Conservation (phyloP, 257 asterid genomes). For the Forsythia suspensa region DNA sequence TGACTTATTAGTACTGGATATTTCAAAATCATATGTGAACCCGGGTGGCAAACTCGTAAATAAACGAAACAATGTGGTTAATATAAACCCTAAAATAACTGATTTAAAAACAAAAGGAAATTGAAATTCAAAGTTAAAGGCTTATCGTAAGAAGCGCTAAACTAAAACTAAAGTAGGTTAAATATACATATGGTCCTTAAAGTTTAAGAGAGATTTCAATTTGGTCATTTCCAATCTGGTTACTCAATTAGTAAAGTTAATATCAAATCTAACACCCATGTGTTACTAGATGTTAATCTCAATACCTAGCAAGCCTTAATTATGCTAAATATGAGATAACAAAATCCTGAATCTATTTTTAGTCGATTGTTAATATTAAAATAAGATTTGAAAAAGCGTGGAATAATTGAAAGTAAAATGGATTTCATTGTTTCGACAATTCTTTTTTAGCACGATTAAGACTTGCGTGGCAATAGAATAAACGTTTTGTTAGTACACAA, state of each 20-base stretch:
- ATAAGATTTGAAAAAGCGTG: no score
- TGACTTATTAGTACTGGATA: not conserved
- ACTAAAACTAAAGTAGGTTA: not conserved
- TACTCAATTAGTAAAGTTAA: no score
- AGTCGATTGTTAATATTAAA: not conserved
- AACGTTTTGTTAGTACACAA: no score
- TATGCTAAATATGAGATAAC: no score
- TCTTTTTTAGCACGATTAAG: not conserved
- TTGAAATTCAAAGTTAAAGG: not conserved
- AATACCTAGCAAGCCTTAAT: not conserved
- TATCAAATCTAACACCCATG: no score
- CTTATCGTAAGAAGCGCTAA: conserved; percentile 5
- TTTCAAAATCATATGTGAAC: not conserved
- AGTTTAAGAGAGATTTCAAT: not conserved
- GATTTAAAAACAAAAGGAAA: not conserved
- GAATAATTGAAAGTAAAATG: no score
- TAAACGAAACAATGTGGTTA: not conserved
- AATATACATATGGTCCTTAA: not conserved
- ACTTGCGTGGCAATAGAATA: no score
- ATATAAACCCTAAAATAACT: not conserved
- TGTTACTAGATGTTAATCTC: not conserved
- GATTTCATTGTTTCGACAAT: not conserved
- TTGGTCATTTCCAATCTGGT: not conserved
- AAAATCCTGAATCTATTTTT: no score
- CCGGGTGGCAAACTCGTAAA: not conserved